These are phyloP conservation scores for Lichina pygmaea DNA, from an alignment of 495 filamentous ascomycete species.

Conservation along the genomic window DNA sequence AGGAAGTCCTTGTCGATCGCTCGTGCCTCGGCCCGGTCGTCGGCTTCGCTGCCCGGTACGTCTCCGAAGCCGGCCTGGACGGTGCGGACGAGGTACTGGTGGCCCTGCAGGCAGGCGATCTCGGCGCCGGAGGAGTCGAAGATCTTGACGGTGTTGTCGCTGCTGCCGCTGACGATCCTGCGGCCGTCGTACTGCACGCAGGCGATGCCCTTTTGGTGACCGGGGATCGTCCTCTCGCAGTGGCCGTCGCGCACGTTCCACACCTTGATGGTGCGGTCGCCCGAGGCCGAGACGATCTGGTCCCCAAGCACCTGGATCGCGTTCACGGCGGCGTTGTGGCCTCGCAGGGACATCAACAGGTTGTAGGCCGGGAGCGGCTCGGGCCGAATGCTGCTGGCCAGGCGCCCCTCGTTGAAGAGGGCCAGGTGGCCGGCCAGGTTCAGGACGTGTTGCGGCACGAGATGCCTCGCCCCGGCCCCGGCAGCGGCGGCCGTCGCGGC, in stretches of 20 bases:
- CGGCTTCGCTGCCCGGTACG: conserved; percentile 47
- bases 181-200: conserved; percentile 95
- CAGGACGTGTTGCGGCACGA: conserved; percentile 25
- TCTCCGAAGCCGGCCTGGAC: conserved; percentile 87
- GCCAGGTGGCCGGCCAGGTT: conserved; percentile 17
- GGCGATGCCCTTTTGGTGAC: conserved; percentile 86
- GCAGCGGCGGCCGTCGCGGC: background rate
- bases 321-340: conserved; percentile 82
- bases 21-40: conserved; percentile 40
- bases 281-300: conserved; percentile 80
- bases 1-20: conserved; percentile 47
- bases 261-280: conserved; percentile 71
- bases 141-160: conserved; percentile 82
- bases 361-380: conserved; percentile 31
- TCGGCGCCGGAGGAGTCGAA: conserved; percentile 73
- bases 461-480: conserved; percentile 1
- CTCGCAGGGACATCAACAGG: conserved; percentile 50
- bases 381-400: conserved; percentile 16
- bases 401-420: conserved; percentile 3
- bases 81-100: conserved; percentile 66
- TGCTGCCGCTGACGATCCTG: conserved; percentile 87
- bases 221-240: conserved; percentile 49
- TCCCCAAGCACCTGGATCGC: conserved; percentile 73
- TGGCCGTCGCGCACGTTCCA: conserved; percentile 70
- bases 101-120: conserved; percentile 60